Evolutionary conservation across 164 flowering plant species (phyloP).

Genomic region (Cinnamomum micranthum): DNA sequence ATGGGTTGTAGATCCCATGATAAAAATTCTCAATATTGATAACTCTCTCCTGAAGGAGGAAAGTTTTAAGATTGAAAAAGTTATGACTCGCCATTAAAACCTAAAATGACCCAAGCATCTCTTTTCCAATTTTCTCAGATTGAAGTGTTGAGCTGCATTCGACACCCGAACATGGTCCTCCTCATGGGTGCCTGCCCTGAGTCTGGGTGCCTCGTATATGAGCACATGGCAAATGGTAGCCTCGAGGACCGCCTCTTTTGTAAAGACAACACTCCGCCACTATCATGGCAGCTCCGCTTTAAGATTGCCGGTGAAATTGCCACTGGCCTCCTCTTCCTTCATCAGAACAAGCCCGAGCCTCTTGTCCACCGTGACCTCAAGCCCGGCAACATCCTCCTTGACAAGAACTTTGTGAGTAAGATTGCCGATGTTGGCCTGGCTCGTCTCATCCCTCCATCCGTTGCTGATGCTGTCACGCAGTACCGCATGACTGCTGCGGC

Average conservation of each 20-base stretch:
- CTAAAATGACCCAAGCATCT: background rate
- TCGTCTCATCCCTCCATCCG: conserved; percentile 50
- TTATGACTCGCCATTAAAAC: no score
- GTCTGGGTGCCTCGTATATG: conserved; percentile 43
- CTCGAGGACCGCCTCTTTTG: conserved; percentile 51
- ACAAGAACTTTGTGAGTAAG: conserved; percentile 49
- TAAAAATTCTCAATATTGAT: background rate
- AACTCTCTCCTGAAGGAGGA: background rate
- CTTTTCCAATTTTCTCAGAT: conserved; percentile 23
- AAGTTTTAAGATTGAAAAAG: background rate
- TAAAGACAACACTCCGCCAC: conserved; percentile 28
- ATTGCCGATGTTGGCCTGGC: conserved; percentile 62
- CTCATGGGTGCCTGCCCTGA: conserved; percentile 66
- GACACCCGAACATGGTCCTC: conserved; percentile 69
- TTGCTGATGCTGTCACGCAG: conserved; percentile 45
- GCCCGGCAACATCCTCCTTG: conserved; percentile 60
- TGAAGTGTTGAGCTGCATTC: conserved; percentile 53
- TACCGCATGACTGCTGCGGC: conserved; percentile 53
- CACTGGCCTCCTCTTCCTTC: conserved; percentile 56
- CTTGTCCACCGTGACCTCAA: conserved; percentile 67
- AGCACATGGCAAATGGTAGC: conserved; percentile 67
- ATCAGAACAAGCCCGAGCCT: conserved; percentile 65
- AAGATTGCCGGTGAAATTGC: conserved; percentile 56
- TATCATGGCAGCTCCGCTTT: conserved; percentile 53
- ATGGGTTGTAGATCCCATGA: background rate